Base-by-base conservation (phyloP, 441 rosid genomes). In the Monsonia emarginata region DNA sequence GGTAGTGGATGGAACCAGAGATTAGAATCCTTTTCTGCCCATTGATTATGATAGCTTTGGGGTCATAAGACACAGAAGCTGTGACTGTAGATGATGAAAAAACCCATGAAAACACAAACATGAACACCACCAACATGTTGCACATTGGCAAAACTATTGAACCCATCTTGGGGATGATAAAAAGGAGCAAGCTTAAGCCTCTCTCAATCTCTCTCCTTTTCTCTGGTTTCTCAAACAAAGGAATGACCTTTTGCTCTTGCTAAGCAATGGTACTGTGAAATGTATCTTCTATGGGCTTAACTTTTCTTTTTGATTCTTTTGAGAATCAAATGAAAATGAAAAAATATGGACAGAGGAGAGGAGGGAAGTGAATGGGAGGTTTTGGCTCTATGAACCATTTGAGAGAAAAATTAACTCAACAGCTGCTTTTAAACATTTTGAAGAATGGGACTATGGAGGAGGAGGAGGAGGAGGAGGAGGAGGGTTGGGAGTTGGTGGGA, bases 11-110 rank as follows among this genome's bases (percentile, higher is more conserved):
- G 56, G 77, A 74, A 4, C 87, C 87, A 25, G 87, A 83, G 74
- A 83, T 75, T 16, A 83, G 85, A 58, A 83, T 73, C 72, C 82
- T 75, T 46, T 84, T 79, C 72, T 81, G 83, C 61, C 85, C 87
- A 75, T 83, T 74, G 42, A 83, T 79, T 65, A 77, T 32, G 74
- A 83, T 78, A 8, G 87, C 81, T 72, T 79, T 83, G 65, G 77
- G 74, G 69, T 83, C 87, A 63, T 83, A 83, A 13, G 80, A 73
- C 44, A 83, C 87, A 48, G 52, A 71, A 46, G 60, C 60, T 24
- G 30, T 9, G 30, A 54, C 60, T 54, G 60, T 54, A 24, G 60
- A 54, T 22, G 60, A 54, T 24, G 60, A 54, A 54, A 54, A 54
- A 21, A 21, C 27, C 58, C 58, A 52, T 52, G 58, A 52, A 52